phyloP scores from a whole-genome alignment of 108 stramenopile genomes.

The Skeletonema tropicum region DNA sequence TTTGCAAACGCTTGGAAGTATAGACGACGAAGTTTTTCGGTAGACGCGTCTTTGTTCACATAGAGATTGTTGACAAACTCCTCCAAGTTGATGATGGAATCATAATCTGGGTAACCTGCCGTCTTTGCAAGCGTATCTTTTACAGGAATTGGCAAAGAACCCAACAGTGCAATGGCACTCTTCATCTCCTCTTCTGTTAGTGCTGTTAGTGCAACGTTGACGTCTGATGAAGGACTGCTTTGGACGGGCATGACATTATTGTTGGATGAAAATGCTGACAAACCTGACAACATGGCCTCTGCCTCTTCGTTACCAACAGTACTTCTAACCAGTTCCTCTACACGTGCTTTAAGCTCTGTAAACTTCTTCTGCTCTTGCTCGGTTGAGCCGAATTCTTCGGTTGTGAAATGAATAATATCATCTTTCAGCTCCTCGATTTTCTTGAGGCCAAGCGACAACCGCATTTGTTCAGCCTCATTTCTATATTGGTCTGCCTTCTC shows the following conservation, averaged over 20 bases:
- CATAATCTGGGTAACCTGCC: slow-evolving; percentile 22
- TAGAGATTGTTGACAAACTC: slow-evolving; percentile 24
- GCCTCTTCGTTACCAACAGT: slow-evolving; percentile 33
- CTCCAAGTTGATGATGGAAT: slow-evolving; percentile 5
- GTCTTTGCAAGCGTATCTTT: slow-evolving; percentile 29
- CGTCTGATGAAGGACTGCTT: background rate
- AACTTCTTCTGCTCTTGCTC: slow-evolving; percentile 10
- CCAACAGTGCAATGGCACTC: slow-evolving; percentile 16
- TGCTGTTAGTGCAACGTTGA: slow-evolving; percentile 1
- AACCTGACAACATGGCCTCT: slow-evolving; percentile 23
- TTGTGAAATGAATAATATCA: slow-evolving; percentile 22
- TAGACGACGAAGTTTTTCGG: slow-evolving; percentile 16
- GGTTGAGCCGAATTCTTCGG: background rate
- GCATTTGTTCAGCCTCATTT: slow-evolving; percentile 32
- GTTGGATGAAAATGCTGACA: slow-evolving; percentile 22
- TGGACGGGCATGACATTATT: background rate
- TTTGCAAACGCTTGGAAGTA: slow-evolving; percentile 27
- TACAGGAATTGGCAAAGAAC: slow-evolving; percentile 17
- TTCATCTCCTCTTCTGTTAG: slow-evolving; percentile 32
- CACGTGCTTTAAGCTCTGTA: slow-evolving; percentile 22
- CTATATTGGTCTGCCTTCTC: slow-evolving; percentile 45
- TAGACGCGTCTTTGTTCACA: slow-evolving; percentile 9
- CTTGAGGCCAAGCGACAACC: slow-evolving; percentile 24
- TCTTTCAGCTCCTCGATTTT: slow-evolving; percentile 29
- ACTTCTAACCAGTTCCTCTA: slow-evolving; percentile 23